Conservation (phyloP, 2,329 filamentous ascomycete genomes). For the Sporothrix brasiliensis region DNA sequence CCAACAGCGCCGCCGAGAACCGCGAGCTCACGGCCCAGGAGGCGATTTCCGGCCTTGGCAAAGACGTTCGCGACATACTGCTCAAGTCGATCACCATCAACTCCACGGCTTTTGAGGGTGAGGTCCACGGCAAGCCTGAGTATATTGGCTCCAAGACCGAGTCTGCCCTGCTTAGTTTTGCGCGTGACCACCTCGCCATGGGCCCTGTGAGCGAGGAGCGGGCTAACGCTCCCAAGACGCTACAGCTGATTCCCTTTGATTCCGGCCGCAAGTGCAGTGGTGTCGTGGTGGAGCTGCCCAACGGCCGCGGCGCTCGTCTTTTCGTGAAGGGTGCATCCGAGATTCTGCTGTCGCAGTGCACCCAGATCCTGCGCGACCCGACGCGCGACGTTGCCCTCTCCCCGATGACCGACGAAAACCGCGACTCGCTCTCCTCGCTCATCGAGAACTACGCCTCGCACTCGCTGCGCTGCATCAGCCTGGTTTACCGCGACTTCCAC, state of each 20-base stretch:
- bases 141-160: slow-evolving; percentile 81
- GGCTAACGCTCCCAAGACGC: slow-evolving; percentile 50
- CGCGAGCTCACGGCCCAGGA: slow-evolving; percentile 50
- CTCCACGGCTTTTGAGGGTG: slow-evolving; percentile 76
- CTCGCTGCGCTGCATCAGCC: slow-evolving; percentile 81
- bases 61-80: slow-evolving; percentile 56
- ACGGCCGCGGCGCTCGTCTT: slow-evolving; percentile 55
- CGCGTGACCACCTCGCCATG: slow-evolving; percentile 68
- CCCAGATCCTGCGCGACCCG: slow-evolving; percentile 55
- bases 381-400: slow-evolving; percentile 49
- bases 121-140: slow-evolving; percentile 65
- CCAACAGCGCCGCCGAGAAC: slow-evolving; percentile 34
- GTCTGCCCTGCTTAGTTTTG: slow-evolving; percentile 71
- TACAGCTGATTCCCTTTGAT: slow-evolving; percentile 75
- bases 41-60: slow-evolving; percentile 51
- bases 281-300: slow-evolving; percentile 56
- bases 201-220: slow-evolving; percentile 66
- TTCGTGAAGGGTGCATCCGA: slow-evolving; percentile 68
- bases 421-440: slow-evolving; percentile 61
- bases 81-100: slow-evolving; percentile 65
- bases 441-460: slow-evolving; percentile 78
- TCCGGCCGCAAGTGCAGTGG: slow-evolving; percentile 75
- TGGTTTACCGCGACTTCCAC: slow-evolving; percentile 82
- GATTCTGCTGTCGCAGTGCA: slow-evolving; percentile 62
- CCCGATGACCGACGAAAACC: slow-evolving; percentile 56